A percentile compares a stretch with the other conserved stretches of the same genome.
phyloP scores from a whole-genome alignment of 2,329 filamentous ascomycete species.

The Scopulariopsis brevicaulis region DNA sequence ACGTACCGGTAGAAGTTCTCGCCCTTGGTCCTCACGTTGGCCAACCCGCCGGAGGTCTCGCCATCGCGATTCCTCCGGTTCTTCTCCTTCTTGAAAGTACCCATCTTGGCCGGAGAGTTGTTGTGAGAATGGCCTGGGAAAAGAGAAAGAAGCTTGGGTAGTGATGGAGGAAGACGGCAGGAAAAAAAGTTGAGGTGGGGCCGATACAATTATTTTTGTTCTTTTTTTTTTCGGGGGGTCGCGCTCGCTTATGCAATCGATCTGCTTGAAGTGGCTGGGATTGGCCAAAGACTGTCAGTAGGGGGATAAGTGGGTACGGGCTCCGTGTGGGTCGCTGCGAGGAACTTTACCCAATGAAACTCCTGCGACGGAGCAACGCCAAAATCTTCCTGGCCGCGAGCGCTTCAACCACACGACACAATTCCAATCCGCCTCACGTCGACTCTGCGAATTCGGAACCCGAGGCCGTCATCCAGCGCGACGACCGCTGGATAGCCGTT shows the following conservation, averaged over 20 bases:
- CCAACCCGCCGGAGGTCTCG: constrained; percentile 76
- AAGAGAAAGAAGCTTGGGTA: background rate
- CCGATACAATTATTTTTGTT: background rate
- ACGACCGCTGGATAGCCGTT: background rate
- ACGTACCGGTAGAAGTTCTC: constrained; percentile 91
- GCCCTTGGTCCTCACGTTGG: constrained; percentile 85
- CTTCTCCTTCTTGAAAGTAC: constrained; percentile 85
- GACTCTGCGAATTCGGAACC: background rate
- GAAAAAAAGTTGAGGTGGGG: constrained; percentile 1
- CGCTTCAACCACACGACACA: background rate
- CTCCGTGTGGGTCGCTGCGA: background rate
- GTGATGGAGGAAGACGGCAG: background rate
- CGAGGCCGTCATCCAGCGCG: background rate
- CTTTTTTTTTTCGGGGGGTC: background rate
- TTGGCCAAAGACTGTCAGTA: background rate
- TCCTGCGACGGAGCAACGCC: background rate
- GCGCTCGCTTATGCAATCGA: background rate
- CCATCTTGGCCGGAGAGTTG: constrained; percentile 47
- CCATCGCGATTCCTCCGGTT: constrained; percentile 74
- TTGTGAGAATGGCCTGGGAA: background rate
- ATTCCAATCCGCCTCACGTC: background rate
- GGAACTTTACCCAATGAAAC: background rate
- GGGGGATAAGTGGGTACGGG: background rate
- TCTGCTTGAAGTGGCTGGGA: background rate
- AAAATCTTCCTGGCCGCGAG: constrained; percentile 3